Evolutionary conservation across 306 rosid species (phyloP).

Genomic region (Prosopis cineraria): DNA sequence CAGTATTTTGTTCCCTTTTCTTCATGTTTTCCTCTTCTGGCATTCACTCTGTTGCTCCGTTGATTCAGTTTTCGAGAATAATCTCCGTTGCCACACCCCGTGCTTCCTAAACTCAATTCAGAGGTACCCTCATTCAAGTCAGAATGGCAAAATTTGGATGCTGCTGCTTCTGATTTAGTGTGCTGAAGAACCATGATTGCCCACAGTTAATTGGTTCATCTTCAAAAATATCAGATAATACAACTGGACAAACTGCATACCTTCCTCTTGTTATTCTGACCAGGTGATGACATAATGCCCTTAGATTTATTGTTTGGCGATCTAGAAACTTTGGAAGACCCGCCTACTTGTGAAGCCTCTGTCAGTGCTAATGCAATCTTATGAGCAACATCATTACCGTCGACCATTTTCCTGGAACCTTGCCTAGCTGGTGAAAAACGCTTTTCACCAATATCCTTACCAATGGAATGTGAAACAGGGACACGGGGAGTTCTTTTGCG

Average conservation of each 20-base stretch:
- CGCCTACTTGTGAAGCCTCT: slow-evolving; percentile 81
- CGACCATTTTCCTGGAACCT: slow-evolving; percentile 52
- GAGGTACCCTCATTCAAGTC: slow-evolving; percentile 64
- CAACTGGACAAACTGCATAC: slow-evolving; percentile 36
- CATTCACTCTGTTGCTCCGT: slow-evolving; percentile 43
- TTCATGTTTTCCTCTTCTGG: slow-evolving; percentile 46
- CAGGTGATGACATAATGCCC: slow-evolving; percentile 48
- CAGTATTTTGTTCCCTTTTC: slow-evolving; percentile 50
- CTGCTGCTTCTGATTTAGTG: slow-evolving; percentile 53
- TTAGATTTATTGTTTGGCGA: slow-evolving; percentile 57
- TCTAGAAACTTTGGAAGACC: slow-evolving; percentile 64
- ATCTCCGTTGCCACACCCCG: slow-evolving; percentile 59
- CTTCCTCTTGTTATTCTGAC: slow-evolving; percentile 57
- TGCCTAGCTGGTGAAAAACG: slow-evolving; percentile 61
- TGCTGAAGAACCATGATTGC: slow-evolving; percentile 49
- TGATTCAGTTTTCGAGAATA: slow-evolving; percentile 44
- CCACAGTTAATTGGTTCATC: slow-evolving; percentile 25
- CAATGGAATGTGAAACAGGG: slow-evolving; percentile 66
- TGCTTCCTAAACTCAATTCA: slow-evolving; percentile 79
- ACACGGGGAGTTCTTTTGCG: slow-evolving; percentile 94
- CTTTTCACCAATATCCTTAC: slow-evolving; percentile 64
- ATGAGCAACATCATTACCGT: slow-evolving; percentile 66
- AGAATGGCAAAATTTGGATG: slow-evolving; percentile 44
- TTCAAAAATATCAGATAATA: slow-evolving; percentile 28
- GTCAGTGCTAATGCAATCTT: slow-evolving; percentile 80